A percentile compares a stretch with the other conserved stretches of the same genome.
Evolutionary conservation across 2,329 filamentous ascomycete species (phyloP).

Genomic region (Tolypocladium endophyticum): DNA sequence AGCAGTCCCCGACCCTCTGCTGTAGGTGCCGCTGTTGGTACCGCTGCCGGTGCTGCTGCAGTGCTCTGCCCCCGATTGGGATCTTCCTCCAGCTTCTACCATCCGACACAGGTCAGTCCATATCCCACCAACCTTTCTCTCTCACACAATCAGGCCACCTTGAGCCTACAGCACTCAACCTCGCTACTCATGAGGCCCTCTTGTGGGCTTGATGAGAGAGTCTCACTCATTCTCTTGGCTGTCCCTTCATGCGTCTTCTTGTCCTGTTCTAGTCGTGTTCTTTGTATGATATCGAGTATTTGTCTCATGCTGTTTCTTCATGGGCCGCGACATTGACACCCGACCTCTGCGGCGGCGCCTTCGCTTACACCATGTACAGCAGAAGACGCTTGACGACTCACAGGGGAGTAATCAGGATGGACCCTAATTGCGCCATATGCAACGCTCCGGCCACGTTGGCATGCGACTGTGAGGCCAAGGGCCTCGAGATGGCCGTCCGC

Average conservation of each 20-base stretch:
- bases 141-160: conserved; percentile 5
- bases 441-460: conserved; percentile 44
- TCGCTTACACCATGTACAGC: conserved; percentile 37
- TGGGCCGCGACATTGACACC: neutral
- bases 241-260: neutral
- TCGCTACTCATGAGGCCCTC: conserved; percentile 16
- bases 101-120: conserved; percentile 19
- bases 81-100: conserved; percentile 8
- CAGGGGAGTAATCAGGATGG: conserved; percentile 50
- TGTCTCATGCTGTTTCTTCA: neutral
- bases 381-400: conserved; percentile 30
- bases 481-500: conserved; percentile 49
- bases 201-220: conserved; percentile 15
- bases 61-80: neutral
- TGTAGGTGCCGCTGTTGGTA: conserved; percentile 6
- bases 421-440: conserved; percentile 61
- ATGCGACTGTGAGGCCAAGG: conserved; percentile 58
- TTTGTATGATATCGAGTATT: conserved; percentile 1
- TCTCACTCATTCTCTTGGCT: conserved; percentile 2
- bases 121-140: conserved; percentile 9
- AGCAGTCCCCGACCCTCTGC: neutral
- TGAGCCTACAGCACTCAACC: conserved; percentile 8
- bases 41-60: conserved; percentile 8
- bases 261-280: neutral
- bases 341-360: neutral